Base-by-base conservation (phyloP, 768 basidiomycete species). In the Cyclocybe aegerita region DNA sequence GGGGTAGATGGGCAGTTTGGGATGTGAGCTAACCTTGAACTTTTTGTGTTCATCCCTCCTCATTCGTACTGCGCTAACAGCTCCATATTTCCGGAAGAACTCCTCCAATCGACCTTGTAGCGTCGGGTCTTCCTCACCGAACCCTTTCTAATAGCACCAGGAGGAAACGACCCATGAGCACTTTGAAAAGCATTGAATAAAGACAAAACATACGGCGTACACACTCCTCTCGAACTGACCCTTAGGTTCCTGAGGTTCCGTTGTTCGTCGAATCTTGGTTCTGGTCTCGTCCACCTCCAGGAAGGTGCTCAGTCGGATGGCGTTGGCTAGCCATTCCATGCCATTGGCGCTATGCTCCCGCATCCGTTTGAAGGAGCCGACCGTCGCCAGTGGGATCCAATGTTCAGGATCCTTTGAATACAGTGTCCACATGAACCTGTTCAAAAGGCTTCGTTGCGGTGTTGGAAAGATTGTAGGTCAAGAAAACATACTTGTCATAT, bases 361-460 rank as follows among this genome's bases (percentile, higher is more conserved):
- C 95, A 98, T 98, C 53, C 94, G 89, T 69, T 95, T 95, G 83
- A 98, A 98, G 6, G 92, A 94, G 5, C 88, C 79, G 49, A 98
- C 82, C 2, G 87, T 91, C 47, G 85, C 72, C 64, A 98, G 79
- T 1, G 94, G 85, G 4, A 98, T 82, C 93, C 93, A 98, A 61
- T 97, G 92, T 37, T 90, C 86, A 1, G 80, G 74, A 55, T 85
- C 86, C 55, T 87, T 85, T 17, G 84, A 82, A 66, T 96, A 85
- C 41, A 95, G 71, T 3, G 88, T 84, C 93, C 93, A 98, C 90
- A 97, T 93, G 76, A 94, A 97, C 71, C 92, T 93, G 37, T 17
- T 48, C 16, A 23, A 43, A 45, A 15, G 46, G 37, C 7, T 42
- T 9, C 45, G 34, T 41, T n/a, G 32, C 23, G 49, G n/a, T 16